phyloP scores from a whole-genome alignment of 2,329 filamentous ascomycete genomes.

The Dendryphion nanum region DNA sequence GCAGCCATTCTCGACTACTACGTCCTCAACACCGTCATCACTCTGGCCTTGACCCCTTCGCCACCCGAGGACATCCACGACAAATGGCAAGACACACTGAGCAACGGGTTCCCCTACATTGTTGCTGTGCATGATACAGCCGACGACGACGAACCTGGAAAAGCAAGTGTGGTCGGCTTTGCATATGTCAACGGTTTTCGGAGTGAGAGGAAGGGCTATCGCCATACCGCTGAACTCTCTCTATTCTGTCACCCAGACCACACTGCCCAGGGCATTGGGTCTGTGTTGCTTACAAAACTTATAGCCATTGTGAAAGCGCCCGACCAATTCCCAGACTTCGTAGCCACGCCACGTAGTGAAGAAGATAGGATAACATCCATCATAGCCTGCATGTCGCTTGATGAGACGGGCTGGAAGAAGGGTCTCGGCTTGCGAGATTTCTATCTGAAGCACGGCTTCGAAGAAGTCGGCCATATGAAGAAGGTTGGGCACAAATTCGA shows the following conservation, averaged over 20 bases:
- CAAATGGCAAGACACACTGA: slow-evolving; percentile 23
- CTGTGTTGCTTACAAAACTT: slow-evolving; percentile 27
- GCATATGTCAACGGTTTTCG: slow-evolving; percentile 37
- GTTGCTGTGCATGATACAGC: slow-evolving; percentile 29
- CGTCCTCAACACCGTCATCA: slow-evolving; percentile 38
- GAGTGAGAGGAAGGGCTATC: slow-evolving; percentile 36
- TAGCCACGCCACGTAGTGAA: slow-evolving; percentile 7
- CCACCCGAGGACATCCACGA: slow-evolving; percentile 24
- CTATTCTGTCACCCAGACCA: slow-evolving; percentile 40
- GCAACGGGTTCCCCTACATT: slow-evolving; percentile 36
- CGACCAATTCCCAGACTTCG: slow-evolving; percentile 11
- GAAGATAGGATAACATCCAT: slow-evolving; percentile 30
- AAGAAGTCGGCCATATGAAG: slow-evolving; percentile 38
- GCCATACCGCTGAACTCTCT: slow-evolving; percentile 41
- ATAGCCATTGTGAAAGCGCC: slow-evolving; percentile 24
- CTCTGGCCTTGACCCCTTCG: slow-evolving; percentile 31
- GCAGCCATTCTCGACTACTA: slow-evolving; percentile 39
- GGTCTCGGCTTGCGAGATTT: slow-evolving; percentile 37
- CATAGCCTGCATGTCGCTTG: slow-evolving; percentile 41
- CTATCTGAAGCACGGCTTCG: slow-evolving; percentile 41
- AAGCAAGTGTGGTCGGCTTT: slow-evolving; percentile 33
- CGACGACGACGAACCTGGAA: slow-evolving; percentile 10
- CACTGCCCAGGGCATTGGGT: slow-evolving; percentile 31
- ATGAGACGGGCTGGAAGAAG: slow-evolving; percentile 29
- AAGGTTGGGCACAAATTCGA: slow-evolving; percentile 40